Conservation (phyloP, 2,329 filamentous ascomycete genomes). For the Exophiala aquamarina region DNA sequence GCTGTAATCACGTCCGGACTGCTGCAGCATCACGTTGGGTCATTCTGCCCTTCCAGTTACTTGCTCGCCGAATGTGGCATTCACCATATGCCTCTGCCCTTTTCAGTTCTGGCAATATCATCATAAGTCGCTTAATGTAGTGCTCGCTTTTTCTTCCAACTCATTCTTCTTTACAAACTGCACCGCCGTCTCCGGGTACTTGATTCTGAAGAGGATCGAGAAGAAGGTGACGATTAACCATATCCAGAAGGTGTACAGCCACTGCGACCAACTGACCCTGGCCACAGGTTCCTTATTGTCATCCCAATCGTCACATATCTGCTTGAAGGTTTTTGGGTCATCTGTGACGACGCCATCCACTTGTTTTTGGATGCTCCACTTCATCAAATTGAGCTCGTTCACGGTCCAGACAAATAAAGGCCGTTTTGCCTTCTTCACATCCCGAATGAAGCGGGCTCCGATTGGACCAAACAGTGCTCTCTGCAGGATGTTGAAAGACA, state of each 20-base stretch:
- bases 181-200: slow-evolving; percentile 24
- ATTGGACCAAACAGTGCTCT: slow-evolving; percentile 66
- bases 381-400: slow-evolving; percentile 76
- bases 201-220: slow-evolving; percentile 14
- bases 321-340: slow-evolving; percentile 64
- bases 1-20: no score
- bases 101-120: no score
- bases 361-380: slow-evolving; percentile 67
- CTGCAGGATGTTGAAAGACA: slow-evolving; percentile 78
- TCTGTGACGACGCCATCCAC: slow-evolving; percentile 87
- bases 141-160: slow-evolving; percentile 9
- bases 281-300: slow-evolving; percentile 17
- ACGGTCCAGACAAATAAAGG: slow-evolving; percentile 82
- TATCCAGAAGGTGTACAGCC: slow-evolving; percentile 23
- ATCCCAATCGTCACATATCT: slow-evolving; percentile 27
- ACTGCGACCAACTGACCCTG: slow-evolving; percentile 20
- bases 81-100: no score
- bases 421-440: slow-evolving; percentile 56
- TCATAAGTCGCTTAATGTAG: slow-evolving; percentile 3
- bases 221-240: slow-evolving; percentile 23
- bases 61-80: no score
- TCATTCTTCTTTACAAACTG: slow-evolving; percentile 16
- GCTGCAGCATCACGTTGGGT: no score
- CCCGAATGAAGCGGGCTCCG: slow-evolving; percentile 65
- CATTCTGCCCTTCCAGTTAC: no score